phyloP scores from a whole-genome alignment of 2,329 filamentous ascomycete species.

The Tolypocladium sp. region DNA sequence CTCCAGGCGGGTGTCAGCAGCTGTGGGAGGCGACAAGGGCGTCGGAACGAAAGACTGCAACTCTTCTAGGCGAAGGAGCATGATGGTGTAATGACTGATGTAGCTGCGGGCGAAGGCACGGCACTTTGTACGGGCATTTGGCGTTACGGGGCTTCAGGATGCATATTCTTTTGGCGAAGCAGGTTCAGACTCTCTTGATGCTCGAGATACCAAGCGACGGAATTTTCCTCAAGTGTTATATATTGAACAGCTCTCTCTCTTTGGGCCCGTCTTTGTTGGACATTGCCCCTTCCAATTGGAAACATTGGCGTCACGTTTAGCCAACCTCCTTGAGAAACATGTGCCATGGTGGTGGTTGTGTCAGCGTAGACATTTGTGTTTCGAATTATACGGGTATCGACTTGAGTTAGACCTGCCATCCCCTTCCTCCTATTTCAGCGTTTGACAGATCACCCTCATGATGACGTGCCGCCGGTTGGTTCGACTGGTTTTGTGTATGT shows the following conservation, averaged over 20 bases:
- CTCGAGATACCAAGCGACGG: conserved; percentile 27
- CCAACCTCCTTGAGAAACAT: background rate
- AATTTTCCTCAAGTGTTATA: conserved; percentile 14
- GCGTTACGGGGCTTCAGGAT: conserved; percentile 11
- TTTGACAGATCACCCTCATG: conserved; percentile 10
- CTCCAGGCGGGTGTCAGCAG: conserved; percentile 29
- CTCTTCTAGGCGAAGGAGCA: conserved; percentile 42
- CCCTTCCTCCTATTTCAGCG: background rate
- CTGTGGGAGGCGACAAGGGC: conserved; percentile 24
- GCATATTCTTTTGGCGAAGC: conserved; percentile 13
- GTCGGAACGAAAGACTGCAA: conserved; percentile 16
- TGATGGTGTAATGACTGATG: conserved; percentile 48
- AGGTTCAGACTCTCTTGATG: conserved; percentile 18
- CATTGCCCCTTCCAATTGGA: conserved; percentile 10
- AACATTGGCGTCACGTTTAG: conserved; percentile 1
- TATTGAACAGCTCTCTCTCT: conserved; percentile 19
- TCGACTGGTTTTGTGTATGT: conserved; percentile 72
- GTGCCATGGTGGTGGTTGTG: background rate
- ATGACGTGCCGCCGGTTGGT: conserved; percentile 42
- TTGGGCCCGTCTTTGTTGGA: conserved; percentile 7
- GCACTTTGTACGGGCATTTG: conserved; percentile 12
- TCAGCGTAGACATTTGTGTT: background rate
- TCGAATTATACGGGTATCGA: conserved; percentile 15
- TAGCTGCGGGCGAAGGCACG: conserved; percentile 8
- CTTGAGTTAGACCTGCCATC: background rate